phyloP scores from a whole-genome alignment of 1,139 yeast species.

The Wickerhamomyces sp. region DNA sequence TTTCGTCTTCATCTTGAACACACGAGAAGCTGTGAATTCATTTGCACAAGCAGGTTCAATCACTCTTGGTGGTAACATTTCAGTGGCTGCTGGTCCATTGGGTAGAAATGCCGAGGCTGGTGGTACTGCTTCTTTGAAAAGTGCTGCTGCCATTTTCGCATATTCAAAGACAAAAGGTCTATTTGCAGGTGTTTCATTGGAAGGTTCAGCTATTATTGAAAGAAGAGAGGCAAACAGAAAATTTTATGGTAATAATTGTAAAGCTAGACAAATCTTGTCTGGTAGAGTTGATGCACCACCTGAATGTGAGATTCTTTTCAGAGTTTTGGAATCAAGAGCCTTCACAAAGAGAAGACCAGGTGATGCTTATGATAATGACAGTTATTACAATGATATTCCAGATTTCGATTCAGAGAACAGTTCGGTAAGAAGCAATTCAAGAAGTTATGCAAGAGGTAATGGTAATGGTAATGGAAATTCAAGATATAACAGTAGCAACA shows the following conservation, averaged over 20 bases:
- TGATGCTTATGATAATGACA: constrained; percentile 38
- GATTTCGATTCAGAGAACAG: constrained; percentile 47
- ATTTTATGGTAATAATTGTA: constrained; percentile 84
- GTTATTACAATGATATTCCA: constrained; percentile 74
- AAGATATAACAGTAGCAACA: too few relatives aligned
- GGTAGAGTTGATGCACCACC: constrained; percentile 93
- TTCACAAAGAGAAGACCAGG: constrained; percentile 55
- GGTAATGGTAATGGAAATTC: too few relatives aligned
- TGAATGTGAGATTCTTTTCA: constrained; percentile 83
- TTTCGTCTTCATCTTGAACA: constrained; percentile 88
- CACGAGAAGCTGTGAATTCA: constrained; percentile 83
- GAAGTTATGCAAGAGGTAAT: constrained; percentile 11
- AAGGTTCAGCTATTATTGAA: constrained; percentile 92
- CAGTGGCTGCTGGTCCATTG: constrained; percentile 97
- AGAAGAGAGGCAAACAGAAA: constrained; percentile 96
- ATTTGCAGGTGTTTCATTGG: constrained; percentile 95
- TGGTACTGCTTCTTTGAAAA: constrained; percentile 85
- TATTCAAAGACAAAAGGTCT: constrained; percentile 95
- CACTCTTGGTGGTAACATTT: constrained; percentile 91
- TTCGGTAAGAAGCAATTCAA: constrained; percentile 24
- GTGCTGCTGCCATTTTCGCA: constrained; percentile 87
- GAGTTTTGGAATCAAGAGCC: constrained; percentile 81
- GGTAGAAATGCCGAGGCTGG: constrained; percentile 99
- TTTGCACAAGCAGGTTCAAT: constrained; percentile 93
- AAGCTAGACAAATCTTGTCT: constrained; percentile 74